Evolutionary conservation across 2,329 filamentous ascomycete genomes (phyloP).

Genomic region (Microdochium trichocladiopsis): DNA sequence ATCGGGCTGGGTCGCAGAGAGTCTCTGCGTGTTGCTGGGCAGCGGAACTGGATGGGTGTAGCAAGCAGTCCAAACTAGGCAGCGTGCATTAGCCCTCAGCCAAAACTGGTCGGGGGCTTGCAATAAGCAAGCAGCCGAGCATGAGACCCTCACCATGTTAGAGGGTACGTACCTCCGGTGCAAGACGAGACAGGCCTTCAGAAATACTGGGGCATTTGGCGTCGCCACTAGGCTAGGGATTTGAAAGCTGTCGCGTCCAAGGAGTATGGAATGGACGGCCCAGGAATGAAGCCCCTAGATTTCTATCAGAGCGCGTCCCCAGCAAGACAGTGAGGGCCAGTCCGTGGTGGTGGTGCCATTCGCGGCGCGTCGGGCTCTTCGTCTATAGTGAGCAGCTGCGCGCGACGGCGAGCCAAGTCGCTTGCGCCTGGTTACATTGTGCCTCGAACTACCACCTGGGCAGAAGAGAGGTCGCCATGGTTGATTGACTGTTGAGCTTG

Average conservation of each 20-base stretch:
- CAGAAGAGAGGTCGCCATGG: no score
- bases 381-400: no score
- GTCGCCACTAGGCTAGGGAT: background rate
- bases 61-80: background rate
- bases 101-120: constrained; percentile 1
- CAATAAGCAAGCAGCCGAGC: background rate
- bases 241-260: background rate
- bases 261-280: background rate
- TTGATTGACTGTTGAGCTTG: background rate
- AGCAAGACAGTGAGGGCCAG: background rate
- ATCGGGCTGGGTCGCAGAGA: background rate
- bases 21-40: background rate
- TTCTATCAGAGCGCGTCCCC: background rate
- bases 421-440: no score
- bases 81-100: background rate
- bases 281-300: background rate
- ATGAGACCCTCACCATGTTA: background rate
- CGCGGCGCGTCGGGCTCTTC: no score
- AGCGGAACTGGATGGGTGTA: background rate
- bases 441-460: no score
- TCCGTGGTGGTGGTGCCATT: background rate
- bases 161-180: background rate
- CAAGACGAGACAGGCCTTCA: background rate
- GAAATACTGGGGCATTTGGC: background rate
- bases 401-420: no score